phyloP scores from a whole-genome alignment of 345 rosid species.

The Bruguiera gymnorhiza region DNA sequence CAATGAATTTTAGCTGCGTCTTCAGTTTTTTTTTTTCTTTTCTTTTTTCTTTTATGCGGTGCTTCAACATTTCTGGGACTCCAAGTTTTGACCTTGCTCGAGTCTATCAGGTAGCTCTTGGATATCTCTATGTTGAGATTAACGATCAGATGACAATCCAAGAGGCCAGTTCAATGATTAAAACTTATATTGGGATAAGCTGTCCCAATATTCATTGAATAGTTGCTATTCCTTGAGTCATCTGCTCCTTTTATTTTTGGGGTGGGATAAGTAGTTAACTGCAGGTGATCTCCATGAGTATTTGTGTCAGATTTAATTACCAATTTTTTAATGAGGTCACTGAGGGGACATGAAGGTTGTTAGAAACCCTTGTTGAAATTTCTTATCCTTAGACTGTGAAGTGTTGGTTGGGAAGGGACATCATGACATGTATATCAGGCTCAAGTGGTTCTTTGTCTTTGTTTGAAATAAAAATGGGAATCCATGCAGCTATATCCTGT shows the following conservation, averaged over 20 bases:
- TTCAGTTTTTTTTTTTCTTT: neutral
- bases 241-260: neutral
- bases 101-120: neutral
- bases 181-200: too few relatives aligned
- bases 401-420: neutral
- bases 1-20: neutral
- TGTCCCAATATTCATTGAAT: neutral
- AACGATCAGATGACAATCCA: too few relatives aligned
- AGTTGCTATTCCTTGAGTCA: neutral
- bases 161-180: too few relatives aligned
- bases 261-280: neutral
- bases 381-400: too few relatives aligned
- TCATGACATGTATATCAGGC: neutral
- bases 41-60: neutral
- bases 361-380: too few relatives aligned
- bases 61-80: neutral
- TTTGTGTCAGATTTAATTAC: neutral
- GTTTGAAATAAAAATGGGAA: neutral
- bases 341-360: too few relatives aligned
- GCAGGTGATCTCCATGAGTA: neutral
- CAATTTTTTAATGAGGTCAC: too few relatives aligned
- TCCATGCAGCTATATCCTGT: neutral
- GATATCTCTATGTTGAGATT: too few relatives aligned
- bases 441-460: neutral
- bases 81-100: neutral